Evolutionary conservation across 495 filamentous ascomycete genomes (phyloP), one percentile per base, ranked within the genome.

Genomic region (Hypoxylon trugodes): DNA sequence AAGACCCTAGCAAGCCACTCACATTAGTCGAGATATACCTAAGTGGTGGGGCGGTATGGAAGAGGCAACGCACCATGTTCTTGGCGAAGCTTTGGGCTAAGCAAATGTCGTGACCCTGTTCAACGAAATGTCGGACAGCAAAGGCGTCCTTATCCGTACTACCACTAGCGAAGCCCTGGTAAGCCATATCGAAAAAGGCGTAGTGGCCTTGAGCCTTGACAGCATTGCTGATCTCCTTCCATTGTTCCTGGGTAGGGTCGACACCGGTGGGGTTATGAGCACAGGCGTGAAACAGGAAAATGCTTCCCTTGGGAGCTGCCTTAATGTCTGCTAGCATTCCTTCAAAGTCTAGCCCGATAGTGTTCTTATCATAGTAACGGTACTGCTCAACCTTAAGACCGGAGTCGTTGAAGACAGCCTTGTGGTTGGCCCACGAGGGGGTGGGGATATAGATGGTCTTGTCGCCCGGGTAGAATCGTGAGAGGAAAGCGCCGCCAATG

Each of bases 111-210:
- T 97, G 94, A 70, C 94, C 95, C 79, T 98, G 81, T 76, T 88
- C 85, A 72, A 97, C 86, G 72, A 98, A 98, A 83, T 97, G 80
- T 56, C 95, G 82, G 37, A 97, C 84, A 53, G 95, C 89, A 68
- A 96, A 98, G 59, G 95, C 95, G 77, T 98, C 95, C 71, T 84
- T 84, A 79, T 96, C 84, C 43, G 92, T 94, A 79, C 96, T 87
- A 58, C 95, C 95, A 61, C 88, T 92, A 48, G 95, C 95, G 71
- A 98, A 98, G 63, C 95, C 95, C 80, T 98, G 94, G 84, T 98
- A 98, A 59, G 95, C 95, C 95, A 98, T 98, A 78, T 98, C 95
- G 80, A 98, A 98, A 86, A 98, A 97, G 52, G 92, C 86, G 73
- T 88, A 97, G 83, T 98, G 95, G 36, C 84, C 89, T 78, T 90